A percentile compares a stretch with the other conserved stretches of the same genome.
These are phyloP conservation scores for Drechslerella dactyloides DNA, from an alignment of 2,329 filamentous ascomycete species.

Conservation along the genomic window DNA sequence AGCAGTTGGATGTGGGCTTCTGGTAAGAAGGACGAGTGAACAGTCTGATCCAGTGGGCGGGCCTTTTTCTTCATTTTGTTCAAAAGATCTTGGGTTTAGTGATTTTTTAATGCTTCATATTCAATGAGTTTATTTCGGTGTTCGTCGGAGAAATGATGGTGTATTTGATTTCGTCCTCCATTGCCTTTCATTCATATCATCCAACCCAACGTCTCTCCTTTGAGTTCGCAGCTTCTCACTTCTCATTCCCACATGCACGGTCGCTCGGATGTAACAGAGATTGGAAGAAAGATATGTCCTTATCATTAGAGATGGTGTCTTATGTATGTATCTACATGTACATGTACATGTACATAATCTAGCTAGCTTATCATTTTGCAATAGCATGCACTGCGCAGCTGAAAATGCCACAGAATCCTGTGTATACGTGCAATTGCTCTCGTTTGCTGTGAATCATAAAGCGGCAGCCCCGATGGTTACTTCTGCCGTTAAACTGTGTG, in stretches of 20 bases:
- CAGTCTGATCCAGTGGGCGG: not conserved
- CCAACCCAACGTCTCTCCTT: not conserved
- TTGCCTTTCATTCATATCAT: not conserved
- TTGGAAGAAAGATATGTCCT: not conserved
- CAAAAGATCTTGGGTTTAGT: not conserved
- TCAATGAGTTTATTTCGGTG: constrained; percentile 17
- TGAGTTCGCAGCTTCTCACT: constrained; percentile 1
- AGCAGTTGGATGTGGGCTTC: constrained; percentile 45
- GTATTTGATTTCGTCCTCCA: not conserved
- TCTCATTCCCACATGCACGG: not conserved
- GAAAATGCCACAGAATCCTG: constrained; percentile 1
- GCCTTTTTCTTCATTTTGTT: not conserved
- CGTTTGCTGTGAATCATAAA: not conserved
- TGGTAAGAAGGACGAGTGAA: constrained; percentile 29
- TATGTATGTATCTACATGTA: too few relatives aligned
- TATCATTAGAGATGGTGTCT: not conserved
- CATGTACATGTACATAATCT: constrained; percentile 8
- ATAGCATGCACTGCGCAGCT: not conserved
- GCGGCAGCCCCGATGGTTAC: not conserved
- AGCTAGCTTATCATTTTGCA: not conserved
- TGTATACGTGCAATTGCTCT: not conserved
- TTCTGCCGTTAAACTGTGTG: not conserved
- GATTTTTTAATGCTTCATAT: not conserved
- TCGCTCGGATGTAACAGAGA: not conserved
- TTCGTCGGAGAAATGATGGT: constrained; percentile 17